Evolutionary conservation across 768 basidiomycete species (phyloP), one percentile per base, ranked within the genome.

Genomic region (Udeniomyces megalosporus): DNA sequence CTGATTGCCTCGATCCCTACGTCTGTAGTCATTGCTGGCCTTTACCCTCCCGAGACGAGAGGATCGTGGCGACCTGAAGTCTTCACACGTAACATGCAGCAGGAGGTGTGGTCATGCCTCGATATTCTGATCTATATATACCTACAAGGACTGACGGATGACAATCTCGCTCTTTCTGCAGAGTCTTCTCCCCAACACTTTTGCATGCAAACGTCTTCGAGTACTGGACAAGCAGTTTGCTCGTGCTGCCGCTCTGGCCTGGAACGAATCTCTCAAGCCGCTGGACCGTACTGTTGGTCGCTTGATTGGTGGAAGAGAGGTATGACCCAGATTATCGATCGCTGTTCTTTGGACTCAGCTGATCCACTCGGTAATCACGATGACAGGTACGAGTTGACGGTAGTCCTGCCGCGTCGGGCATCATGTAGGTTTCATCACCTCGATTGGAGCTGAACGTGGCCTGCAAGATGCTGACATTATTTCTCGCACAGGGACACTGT

Each of bases 181-280:
- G 84, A 86, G 70, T 84, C 84, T 87, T 11, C 72, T 84, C 51
- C 82, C 83, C 20, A 87, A 87, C 69, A 80, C 80, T 0, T 75
- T 77, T n/a, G 75, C 79, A 2, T 88, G 86, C 71, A 82, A 82
- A 59, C 80, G 81, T 2, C 76, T 87, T 24, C 81, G 81, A 67
- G 72, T 81, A 10, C 75, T 87, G 17, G 80, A 80, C 65, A 68
- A 81, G 10, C 78, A 79, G 31, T 86, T 86, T 66, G 81, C 84
- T 0, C 75, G 44, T 48, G 28, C 58, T 84, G 85, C 85, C 2
- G 83, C 83, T 0, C 73, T 78, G 1, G 76, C 76, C 2, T 84
- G 80, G 72, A 86, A 87, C 65, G 77, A 77, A 3, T 77, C 76
- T 2, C 76, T 89, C 2, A 79, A 80, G 61, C 76, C 75, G 15